These are phyloP conservation scores for Cryptococcus sp. DNA, from an alignment of 1,284 basidiomycete species.

Conservation along the genomic window DNA sequence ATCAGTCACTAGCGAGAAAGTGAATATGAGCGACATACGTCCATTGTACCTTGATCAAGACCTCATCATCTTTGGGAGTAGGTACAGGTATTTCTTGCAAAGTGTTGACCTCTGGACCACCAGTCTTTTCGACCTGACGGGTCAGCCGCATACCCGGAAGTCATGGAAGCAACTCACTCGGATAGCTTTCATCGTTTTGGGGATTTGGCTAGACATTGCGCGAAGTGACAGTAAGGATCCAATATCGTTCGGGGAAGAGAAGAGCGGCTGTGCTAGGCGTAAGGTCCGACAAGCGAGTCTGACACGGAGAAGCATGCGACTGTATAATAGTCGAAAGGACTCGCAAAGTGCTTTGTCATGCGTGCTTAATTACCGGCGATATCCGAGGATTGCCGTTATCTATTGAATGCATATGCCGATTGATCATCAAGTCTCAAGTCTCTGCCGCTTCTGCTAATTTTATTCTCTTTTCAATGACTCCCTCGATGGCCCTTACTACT, in stretches of 20 bases:
- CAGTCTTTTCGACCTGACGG: conserved; percentile 51
- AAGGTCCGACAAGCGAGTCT: too few relatives aligned
- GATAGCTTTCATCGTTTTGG: conserved; percentile 53
- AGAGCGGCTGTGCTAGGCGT: too few relatives aligned
- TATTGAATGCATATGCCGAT: too few relatives aligned
- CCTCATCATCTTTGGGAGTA: conserved; percentile 58
- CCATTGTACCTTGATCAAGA: conserved; percentile 70
- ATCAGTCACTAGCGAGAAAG: neutral
- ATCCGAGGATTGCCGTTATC: too few relatives aligned
- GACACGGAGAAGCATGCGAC: too few relatives aligned
- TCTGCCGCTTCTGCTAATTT: neutral
- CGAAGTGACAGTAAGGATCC: neutral
- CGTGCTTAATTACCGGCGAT: too few relatives aligned
- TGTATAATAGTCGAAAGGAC: too few relatives aligned
- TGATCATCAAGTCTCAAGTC: too few relatives aligned
- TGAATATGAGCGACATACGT: conserved; percentile 15
- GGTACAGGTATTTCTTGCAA: conserved; percentile 62
- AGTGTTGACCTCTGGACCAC: conserved; percentile 65
- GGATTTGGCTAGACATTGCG: conserved; percentile 27
- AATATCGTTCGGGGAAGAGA: too few relatives aligned
- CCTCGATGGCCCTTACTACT: conserved; percentile 42
- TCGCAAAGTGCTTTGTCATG: too few relatives aligned
- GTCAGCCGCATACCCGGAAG: neutral
- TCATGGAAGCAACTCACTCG: conserved; percentile 27
- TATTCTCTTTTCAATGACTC: conserved; percentile 25